Base-by-base conservation (phyloP, 2,329 filamentous ascomycete genomes). In the Aureobasidium sp. region DNA sequence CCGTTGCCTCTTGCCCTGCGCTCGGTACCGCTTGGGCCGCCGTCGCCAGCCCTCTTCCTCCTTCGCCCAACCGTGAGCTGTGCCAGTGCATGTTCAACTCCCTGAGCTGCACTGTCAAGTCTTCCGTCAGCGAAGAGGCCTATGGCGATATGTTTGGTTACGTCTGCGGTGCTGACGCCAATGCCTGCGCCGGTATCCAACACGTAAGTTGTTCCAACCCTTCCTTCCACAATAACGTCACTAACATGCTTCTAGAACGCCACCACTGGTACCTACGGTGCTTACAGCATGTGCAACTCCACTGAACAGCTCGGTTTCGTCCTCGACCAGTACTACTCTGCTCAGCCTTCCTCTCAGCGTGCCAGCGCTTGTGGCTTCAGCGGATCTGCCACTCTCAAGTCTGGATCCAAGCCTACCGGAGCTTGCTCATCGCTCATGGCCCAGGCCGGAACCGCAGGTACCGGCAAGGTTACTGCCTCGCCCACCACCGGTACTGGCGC, bases 31-130 rank as follows among this genome's bases (percentile, higher is more conserved):
- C 78, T 71, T 99, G 94, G 93, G 79, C 82, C 67, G 88, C 90
- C 59, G 80, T 82, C 58, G 73, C 77, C 65, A 79, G 81, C 47
- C 79, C 78, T 63, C 89, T 99, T 37, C 94, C 94, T 31, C 93
- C 92, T 11, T 84, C 84, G 12, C 91, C 92, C 66, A 90, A 97
- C 78, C 72, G 42, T 49, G 71, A 84, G 48, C 86, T 96, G 51
- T 99, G 94, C 82, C 75, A 81, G 63, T 99, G 94, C 84, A 96
- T 96, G 90, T 82, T 84, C 74, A 79, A 84, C 66, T 85, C 85
- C 48, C 79, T 96, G 62, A 78, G 79, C 63, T 99, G 94, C 78
- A 82, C 83, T 31, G 84, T 91, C 64, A 79, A 82, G 49, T 75
- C 80, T 51, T 75, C 76, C 68, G 77, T 91, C 27, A 77, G 82